Evolutionary conservation across 2,329 filamentous ascomycete genomes (phyloP).

Genomic region (Leptographium wingfieldii): DNA sequence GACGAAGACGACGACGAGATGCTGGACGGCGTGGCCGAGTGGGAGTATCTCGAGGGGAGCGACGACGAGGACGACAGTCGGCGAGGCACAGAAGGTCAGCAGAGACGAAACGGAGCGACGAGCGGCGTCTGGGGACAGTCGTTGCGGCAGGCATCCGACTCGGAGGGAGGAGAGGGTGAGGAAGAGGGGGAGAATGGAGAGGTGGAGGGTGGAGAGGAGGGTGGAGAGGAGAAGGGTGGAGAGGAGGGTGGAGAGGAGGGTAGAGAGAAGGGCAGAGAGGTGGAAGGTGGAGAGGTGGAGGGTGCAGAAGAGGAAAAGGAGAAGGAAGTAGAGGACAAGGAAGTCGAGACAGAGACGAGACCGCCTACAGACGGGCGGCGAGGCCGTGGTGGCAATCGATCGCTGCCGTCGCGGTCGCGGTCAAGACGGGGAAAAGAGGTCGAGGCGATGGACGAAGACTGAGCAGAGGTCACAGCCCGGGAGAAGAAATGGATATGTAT

Average conservation of each 20-base stretch:
- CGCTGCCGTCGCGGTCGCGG: conserved; percentile 2
- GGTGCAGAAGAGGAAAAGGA: background rate
- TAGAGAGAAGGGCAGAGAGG: too few relatives aligned
- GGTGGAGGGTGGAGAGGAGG: background rate
- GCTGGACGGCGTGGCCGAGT: conserved; percentile 46
- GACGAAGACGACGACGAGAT: conserved; percentile 49
- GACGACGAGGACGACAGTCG: conserved; percentile 10
- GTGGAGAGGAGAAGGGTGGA: background rate
- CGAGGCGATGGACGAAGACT: conserved; percentile 6
- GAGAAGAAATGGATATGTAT: background rate
- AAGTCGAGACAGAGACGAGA: background rate
- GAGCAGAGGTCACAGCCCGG: background rate
- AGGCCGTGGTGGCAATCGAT: background rate
- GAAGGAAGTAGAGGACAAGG: background rate
- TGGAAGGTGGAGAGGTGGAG: background rate
- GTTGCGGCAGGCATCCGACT: conserved; percentile 7
- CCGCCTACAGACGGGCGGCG: background rate
- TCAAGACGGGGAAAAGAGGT: background rate
- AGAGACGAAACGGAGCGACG: background rate
- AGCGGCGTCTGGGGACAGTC: conserved; percentile 6
- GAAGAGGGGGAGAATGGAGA: background rate
- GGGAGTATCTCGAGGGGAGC: conserved; percentile 35
- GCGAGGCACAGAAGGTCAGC: background rate
- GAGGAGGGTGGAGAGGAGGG: background rate
- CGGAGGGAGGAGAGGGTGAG: background rate